Base-by-base conservation (phyloP, 768 basidiomycete species). In the Hortiboletus campestris region DNA sequence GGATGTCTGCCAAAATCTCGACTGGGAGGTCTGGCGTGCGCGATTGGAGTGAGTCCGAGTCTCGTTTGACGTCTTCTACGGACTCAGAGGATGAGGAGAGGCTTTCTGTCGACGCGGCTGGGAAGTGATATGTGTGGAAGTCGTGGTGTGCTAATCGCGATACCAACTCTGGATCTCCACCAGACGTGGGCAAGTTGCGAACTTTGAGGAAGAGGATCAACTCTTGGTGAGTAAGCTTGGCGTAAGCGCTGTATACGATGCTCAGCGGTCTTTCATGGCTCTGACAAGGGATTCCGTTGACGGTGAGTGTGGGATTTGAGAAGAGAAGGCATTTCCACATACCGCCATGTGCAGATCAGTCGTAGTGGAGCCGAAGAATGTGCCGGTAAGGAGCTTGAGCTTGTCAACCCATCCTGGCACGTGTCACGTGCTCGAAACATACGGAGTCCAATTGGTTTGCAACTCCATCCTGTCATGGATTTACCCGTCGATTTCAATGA, bases 81-180 rank as follows among this genome's bases (percentile, higher is more conserved):
- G 63, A 55, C 16, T 66, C 63, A 3, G 61, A 60, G 29, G 60
- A 66, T 16, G 64, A 67, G 17, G 64, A 67, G 17, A 63, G 67
- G 3, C 70, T 66, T 39, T 74, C 68, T 6, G 71, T 66, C 34
- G 67, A 64, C 19, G 60, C 58, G 6, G 71, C 58, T 16, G 73
- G 68, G 17, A 88, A 84, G 63, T 85, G 80, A 67, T 91, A 92
- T 25, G 81, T 82, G 61, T 88, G 83, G 50, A 88, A 71, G 70
- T 93, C 91, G 65, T 89, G 81, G 55, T 89, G 85, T 8, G 86
- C 82, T 25, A 93, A 80, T 20, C 89, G 80, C 10, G 82, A 80
- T 42, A 86, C 86, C 31, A 91, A 83, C 52, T 89, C 88, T 48
- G 65, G 46, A 57, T 86, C 76, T 46, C 80, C 75, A 40, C 89